These are phyloP conservation scores for Diaporthe batatas DNA, from an alignment of 2,329 filamentous ascomycete genomes.

Conservation along the genomic window DNA sequence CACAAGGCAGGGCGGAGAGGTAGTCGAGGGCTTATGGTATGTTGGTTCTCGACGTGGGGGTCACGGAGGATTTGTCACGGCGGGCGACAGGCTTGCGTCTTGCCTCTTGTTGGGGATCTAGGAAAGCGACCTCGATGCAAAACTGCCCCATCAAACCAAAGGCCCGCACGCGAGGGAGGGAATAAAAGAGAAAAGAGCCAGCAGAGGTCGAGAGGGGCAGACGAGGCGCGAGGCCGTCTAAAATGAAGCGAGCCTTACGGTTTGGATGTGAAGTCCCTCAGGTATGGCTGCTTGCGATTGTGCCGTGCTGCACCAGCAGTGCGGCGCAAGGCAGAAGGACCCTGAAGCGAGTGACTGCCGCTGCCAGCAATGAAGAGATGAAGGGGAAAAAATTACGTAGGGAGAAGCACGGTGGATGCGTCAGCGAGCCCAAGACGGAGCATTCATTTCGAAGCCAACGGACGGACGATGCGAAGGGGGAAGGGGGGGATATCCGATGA, in stretches of 20 bases:
- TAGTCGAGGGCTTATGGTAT: constrained; percentile 18
- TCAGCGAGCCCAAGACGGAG: constrained; percentile 20
- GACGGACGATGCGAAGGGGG: neutral
- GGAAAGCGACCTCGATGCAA: constrained; percentile 20
- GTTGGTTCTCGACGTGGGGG: constrained; percentile 35
- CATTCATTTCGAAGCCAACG: constrained; percentile 17
- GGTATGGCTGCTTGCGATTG: constrained; percentile 3
- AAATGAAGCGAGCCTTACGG: constrained; percentile 6
- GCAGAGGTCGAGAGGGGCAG: constrained; percentile 1
- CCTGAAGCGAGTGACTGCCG: constrained; percentile 35
- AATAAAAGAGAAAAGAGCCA: neutral
- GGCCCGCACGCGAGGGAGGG: neutral
- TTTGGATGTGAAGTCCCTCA: neutral
- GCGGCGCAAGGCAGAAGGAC: constrained; percentile 11
- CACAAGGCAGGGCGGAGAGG: constrained; percentile 30
- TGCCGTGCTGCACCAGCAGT: constrained; percentile 12
- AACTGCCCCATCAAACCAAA: constrained; percentile 20
- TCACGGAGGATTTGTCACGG: constrained; percentile 9
- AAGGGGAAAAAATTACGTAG: neutral
- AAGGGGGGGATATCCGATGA: neutral
- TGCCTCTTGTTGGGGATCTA: neutral
- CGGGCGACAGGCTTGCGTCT: constrained; percentile 22
- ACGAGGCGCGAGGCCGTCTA: neutral
- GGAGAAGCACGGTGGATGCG: neutral
- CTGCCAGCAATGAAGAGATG: neutral